Base-by-base conservation (phyloP, 2,329 filamentous ascomycete species). In the Colletotrichum zoysiae region DNA sequence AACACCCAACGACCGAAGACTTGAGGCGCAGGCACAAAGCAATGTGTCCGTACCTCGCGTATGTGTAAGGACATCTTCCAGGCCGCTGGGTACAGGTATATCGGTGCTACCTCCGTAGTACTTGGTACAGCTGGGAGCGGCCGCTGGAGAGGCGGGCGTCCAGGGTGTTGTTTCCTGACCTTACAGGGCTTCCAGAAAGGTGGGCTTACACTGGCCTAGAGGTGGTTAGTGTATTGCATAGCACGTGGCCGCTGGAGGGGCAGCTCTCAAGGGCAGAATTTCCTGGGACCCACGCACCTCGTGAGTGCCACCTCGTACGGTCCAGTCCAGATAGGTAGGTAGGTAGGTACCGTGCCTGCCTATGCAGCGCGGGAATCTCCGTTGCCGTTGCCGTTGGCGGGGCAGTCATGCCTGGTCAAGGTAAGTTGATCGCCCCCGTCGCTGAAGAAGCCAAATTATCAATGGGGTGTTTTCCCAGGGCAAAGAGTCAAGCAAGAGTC, bases 191-290 rank as follows among this genome's bases (percentile, higher is more conserved):
- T 40, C 35, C 30, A 67, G 63, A 40, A 48, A 46, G 67, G 56
- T 30, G 26, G 26, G 11, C n/a, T 38, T 56, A 20, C 18, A 46
- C 44, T 44, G 30, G 30, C 30, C 30, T 30, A 30, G 30, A 30
- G 30, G 30, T 44, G 18, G 18, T 14, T 44, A 8, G 6, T 44
- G 18, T 44, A 20, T 44, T 48, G 46, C 23, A 5, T 12, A 67
- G 67, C 67, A 70, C 67, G 67, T 70, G 67, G 67, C 56, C 48
- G 33, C 55, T 48, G 63, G 56, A 61, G 35, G 60, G 60, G 35
- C 5, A 26, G n/a, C n/a, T 51, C 50, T 30, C 23, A 51, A 18
- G 26, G 23, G 23, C 50, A 53, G 14, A 26, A 9, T 26, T 30
- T 30, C 23, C 16, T 53, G 2, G 23, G 50, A 23, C 23, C 50